Conservation (phyloP, 1,139 yeast species). For the Taphrina flavorubra region DNA sequence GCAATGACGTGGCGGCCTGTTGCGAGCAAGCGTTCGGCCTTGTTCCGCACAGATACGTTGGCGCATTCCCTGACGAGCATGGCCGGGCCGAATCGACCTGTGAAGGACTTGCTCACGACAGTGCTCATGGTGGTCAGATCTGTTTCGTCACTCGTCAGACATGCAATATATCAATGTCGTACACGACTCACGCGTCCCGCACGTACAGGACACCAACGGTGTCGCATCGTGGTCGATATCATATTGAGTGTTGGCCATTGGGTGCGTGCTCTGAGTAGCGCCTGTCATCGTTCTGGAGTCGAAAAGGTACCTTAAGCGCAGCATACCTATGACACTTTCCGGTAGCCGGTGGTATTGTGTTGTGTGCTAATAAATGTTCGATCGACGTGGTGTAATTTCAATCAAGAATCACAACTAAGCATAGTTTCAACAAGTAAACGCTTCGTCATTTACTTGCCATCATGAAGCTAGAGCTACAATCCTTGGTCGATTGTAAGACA, state of each 20-base stretch:
- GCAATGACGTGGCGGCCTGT: conserved; percentile 29
- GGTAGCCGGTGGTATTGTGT: too few species aligned
- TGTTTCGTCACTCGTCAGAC: neutral
- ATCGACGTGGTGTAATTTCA: too few species aligned
- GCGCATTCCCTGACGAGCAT: conserved; percentile 7
- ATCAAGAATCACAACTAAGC: too few species aligned
- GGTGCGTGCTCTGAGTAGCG: neutral
- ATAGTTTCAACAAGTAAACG: too few species aligned
- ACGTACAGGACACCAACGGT: neutral
- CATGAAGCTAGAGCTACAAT: too few species aligned
- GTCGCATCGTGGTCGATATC: neutral
- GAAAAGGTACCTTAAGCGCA: too few species aligned
- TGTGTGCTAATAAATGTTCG: too few species aligned
- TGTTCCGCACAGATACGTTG: conserved; percentile 2
- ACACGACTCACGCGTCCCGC: conserved; percentile 9
- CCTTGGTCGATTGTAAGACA: too few species aligned
- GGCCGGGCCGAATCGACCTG: conserved; percentile 26
- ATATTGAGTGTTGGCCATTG: neutral
- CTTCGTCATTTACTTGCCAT: too few species aligned
- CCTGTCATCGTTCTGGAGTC: neutral
- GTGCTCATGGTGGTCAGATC: conserved; percentile 7
- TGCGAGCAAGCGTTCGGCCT: conserved; percentile 13
- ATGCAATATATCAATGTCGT: too few species aligned
- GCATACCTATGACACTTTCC: too few species aligned
- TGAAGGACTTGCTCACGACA: conserved; percentile 21